Evolutionary conservation across 2,329 filamentous ascomycete species (phyloP), one percentile per base, ranked within the genome.

Genomic region (Rhytidhysteron rufulum): DNA sequence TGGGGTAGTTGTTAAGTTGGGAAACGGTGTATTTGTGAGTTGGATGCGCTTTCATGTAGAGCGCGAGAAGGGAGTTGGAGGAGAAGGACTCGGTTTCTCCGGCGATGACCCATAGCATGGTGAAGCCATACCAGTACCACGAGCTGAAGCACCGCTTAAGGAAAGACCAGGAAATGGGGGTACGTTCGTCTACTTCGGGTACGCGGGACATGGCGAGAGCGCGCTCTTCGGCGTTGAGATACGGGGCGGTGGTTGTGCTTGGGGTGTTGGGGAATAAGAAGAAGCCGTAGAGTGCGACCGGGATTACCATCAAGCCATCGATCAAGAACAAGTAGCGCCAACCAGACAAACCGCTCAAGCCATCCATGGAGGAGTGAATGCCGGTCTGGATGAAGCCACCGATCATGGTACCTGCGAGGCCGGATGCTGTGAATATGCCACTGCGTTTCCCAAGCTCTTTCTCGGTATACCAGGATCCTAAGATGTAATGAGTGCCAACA

Each of bases 41-140:
- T 84, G 65, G 0, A 75, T 66, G 57, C 1, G 58, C 43, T 40
- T 67, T 65, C 62, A 73, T 62, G 42, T 70, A 73, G 0, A 74
- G 47, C 0, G 64, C 61, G 1, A 74, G 53, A 1, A 86, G 68
- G 0, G 78, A 69, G 58, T 88, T 86, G 16, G 76, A 73, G 38
- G 76, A 79, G 59, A 86, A 87, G 0, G 80, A 84, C 57, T 88
- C 84, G 0, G 80, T 82, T 55, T 86, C 82, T 21, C 83, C 82
- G 0, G 82, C 83, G 30, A 88, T 79, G 47, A 84, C 75, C 82
- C 82, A 86, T 0, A 86, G 74, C 4, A 78, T 54, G 2, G 80
- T 74, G 49, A 86, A 85, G 1, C 79, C 80, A 69, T 80, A 85
- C 72, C 77, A 83, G 51, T 82, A 75, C 74, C 77, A 82, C 0